phyloP scores from a whole-genome alignment of 345 rosid genomes.

The Anacardium occidentale region DNA sequence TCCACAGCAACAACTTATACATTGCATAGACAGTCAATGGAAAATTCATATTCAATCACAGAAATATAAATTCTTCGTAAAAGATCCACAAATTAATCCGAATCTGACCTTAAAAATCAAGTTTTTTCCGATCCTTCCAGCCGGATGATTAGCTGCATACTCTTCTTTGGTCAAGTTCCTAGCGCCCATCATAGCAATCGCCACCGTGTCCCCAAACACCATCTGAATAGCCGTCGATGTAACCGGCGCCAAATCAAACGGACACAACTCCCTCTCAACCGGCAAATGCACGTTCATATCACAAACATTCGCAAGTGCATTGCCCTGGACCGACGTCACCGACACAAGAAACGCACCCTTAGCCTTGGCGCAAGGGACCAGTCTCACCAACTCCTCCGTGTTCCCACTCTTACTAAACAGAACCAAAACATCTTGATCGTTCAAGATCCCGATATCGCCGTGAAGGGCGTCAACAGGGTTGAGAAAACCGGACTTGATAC shows the following conservation, averaged over 20 bases:
- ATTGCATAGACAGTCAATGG: no score
- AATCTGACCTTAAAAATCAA: slow-evolving; percentile 78
- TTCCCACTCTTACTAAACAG: slow-evolving; percentile 79
- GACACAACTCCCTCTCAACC: slow-evolving; percentile 83
- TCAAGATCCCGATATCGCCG: slow-evolving; percentile 82
- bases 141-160: slow-evolving; percentile 93
- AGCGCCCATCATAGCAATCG: slow-evolving; percentile 92
- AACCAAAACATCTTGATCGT: slow-evolving; percentile 57
- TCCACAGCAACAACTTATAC: no score
- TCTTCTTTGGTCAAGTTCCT: slow-evolving; percentile 76
- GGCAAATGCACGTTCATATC: slow-evolving; percentile 90
- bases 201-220: slow-evolving; percentile 98
- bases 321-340: slow-evolving; percentile 71
- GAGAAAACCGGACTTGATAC: slow-evolving; percentile 70
- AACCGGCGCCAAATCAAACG: slow-evolving; percentile 92
- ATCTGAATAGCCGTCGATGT: slow-evolving; percentile 99
- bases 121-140: slow-evolving; percentile 91
- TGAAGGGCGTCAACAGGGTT: slow-evolving; percentile 92
- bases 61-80: not conserved
- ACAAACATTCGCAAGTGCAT: slow-evolving; percentile 57
- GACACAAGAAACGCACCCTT: slow-evolving; percentile 68
- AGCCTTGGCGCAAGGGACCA: slow-evolving; percentile 87
- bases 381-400: slow-evolving; percentile 83
- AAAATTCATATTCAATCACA: not conserved
- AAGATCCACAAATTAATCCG: no score